Conservation (phyloP, 2,329 filamentous ascomycete species). For the Stachybotrys elegans region DNA sequence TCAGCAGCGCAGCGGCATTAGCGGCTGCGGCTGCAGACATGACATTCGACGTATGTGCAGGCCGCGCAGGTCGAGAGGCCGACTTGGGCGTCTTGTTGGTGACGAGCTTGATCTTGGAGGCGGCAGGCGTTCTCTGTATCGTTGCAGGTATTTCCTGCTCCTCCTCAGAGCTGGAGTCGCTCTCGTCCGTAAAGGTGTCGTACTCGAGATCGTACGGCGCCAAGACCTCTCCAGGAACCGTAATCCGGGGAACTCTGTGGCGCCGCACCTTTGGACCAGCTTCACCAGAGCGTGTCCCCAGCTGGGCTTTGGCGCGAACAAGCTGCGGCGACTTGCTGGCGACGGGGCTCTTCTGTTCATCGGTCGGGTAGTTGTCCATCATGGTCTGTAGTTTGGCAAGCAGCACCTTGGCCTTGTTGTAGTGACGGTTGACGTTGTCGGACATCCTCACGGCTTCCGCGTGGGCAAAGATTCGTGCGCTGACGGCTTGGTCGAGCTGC, state of each 20-base stretch:
- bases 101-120: constrained; percentile 46
- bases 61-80: constrained; percentile 33
- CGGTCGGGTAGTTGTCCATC: constrained; percentile 54
- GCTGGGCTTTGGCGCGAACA: constrained; percentile 45
- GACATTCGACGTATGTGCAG: constrained; percentile 24
- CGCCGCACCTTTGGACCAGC: constrained; percentile 41
- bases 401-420: constrained; percentile 54
- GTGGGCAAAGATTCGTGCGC: constrained; percentile 52
- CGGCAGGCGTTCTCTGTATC: constrained; percentile 28
- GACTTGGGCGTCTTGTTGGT: constrained; percentile 37
- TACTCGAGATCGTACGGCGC: constrained; percentile 62
- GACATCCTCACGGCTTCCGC: constrained; percentile 60
- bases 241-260: constrained; percentile 51
- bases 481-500: constrained; percentile 48
- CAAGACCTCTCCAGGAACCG: constrained; percentile 61
- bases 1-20: constrained; percentile 37
- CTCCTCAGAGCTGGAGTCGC: constrained; percentile 47
- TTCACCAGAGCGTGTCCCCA: constrained; percentile 36
- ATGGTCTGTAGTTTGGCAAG: constrained; percentile 54
- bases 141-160: constrained; percentile 37
- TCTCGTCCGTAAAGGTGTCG: constrained; percentile 50
- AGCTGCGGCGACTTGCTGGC: constrained; percentile 49
- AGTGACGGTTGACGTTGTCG: constrained; percentile 59
- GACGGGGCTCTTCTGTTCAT: constrained; percentile 48
- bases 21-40: constrained; percentile 33